Percentiles rank a stretch among this genome's conserved stretches.
These are phyloP conservation scores for Falciphora oryzae DNA, from an alignment of 2,329 filamentous ascomycete genomes.

Conservation along the genomic window DNA sequence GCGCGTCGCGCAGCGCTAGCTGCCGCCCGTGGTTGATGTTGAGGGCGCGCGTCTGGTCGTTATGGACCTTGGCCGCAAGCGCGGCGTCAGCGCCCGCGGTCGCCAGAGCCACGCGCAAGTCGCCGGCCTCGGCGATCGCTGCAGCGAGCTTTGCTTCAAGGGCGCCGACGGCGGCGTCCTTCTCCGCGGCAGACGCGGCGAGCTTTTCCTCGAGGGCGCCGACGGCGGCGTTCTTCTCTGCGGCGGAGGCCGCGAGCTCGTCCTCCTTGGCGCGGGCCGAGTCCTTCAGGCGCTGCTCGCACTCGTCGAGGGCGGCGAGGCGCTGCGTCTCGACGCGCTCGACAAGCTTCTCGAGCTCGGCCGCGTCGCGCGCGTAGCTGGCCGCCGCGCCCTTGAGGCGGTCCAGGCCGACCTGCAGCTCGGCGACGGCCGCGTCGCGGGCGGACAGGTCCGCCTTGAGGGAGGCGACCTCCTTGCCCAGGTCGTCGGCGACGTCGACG, in stretches of 20 bases:
- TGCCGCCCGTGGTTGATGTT: constrained; percentile 38
- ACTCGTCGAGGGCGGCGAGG: constrained; percentile 44
- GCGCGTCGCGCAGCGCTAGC: constrained; percentile 45
- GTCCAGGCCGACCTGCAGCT: constrained; percentile 44
- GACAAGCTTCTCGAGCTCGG: constrained; percentile 47
- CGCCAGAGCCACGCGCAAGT: constrained; percentile 33
- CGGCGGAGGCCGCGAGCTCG: constrained; percentile 17
- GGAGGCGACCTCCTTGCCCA: constrained; percentile 35
- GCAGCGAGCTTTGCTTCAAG: constrained; percentile 39
- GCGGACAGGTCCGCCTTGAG: constrained; percentile 23
- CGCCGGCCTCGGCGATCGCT: constrained; percentile 32
- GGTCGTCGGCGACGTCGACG: constrained; percentile 43
- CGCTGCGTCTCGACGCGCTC: constrained; percentile 40
- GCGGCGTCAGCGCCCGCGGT: constrained; percentile 20
- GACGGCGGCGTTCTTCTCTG: constrained; percentile 21
- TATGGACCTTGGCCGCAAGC: neutral
- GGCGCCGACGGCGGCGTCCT: constrained; percentile 26
- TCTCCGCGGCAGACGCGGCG: constrained; percentile 21
- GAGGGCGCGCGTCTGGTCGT: constrained; percentile 18
- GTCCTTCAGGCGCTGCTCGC: constrained; percentile 21
- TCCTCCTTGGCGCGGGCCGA: neutral
- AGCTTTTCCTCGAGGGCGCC: constrained; percentile 27
- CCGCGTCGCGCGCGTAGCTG: constrained; percentile 47
- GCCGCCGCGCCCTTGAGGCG: constrained; percentile 46
- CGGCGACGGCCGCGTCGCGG: constrained; percentile 34